Evolutionary conservation across 306 rosid genomes (phyloP).

Genomic region (Cucurbita pepo): DNA sequence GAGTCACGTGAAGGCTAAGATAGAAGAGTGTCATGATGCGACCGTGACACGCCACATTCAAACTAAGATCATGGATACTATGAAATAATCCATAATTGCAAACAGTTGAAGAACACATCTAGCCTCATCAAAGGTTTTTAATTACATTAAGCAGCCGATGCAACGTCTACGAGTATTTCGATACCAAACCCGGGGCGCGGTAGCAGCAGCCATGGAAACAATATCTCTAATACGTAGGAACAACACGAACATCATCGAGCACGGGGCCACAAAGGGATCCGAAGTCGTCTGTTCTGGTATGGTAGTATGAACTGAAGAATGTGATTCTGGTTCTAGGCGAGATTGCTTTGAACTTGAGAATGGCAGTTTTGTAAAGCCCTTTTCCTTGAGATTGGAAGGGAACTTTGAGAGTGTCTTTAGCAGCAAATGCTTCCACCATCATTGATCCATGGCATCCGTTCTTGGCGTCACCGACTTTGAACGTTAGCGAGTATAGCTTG

Average conservation of each 20-base stretch:
- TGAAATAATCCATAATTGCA: not conserved
- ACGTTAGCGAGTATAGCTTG: conserved; percentile 47
- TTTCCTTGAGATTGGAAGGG: conserved; percentile 68
- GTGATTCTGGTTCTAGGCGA: conserved; percentile 63
- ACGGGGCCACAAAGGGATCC: conserved; percentile 94
- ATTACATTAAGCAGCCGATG: conserved; percentile 4
- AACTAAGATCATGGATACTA: not conserved
- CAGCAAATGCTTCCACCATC: conserved; percentile 92
- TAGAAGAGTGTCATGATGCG: too few relatives aligned
- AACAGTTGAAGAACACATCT: not conserved
- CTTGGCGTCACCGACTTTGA: conserved; percentile 64
- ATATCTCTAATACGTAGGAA: conserved; percentile 19
- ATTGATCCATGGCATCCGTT: conserved; percentile 91
- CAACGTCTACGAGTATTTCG: not conserved
- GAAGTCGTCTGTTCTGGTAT: conserved; percentile 53
- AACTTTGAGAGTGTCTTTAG: conserved; percentile 51
- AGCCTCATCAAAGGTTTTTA: not conserved
- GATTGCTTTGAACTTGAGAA: conserved; percentile 53
- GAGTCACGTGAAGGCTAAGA: too few relatives aligned
- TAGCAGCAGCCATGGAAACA: not conserved
- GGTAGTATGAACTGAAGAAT: conserved; percentile 83
- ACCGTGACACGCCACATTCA: not conserved
- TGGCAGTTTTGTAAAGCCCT: conserved; percentile 39
- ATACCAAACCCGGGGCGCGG: not conserved
- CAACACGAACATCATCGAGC: conserved; percentile 54